Evolutionary conservation across 129 eudicot species (phyloP), one percentile per base, ranked within the genome.

Genomic region (Smallanthus sonchifolius): DNA sequence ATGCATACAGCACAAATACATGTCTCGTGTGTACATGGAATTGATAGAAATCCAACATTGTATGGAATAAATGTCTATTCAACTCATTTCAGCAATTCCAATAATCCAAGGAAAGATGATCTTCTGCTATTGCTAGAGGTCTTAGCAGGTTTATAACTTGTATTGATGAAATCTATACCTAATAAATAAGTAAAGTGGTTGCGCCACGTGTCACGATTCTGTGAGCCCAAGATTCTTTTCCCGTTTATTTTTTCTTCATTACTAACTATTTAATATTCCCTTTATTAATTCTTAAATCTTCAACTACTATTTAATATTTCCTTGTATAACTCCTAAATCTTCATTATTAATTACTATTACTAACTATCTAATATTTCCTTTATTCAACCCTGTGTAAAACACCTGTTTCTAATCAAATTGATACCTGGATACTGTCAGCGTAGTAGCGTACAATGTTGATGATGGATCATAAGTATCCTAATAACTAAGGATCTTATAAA

Each of bases 11-110:
- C 51, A 73, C 75, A 54, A 61, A 16, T 6, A 77, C 36, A 71
- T 47, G 45, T 52, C 36, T 36, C 43, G 10, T 51, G n/a, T 37
- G 70, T 17, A 55, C 63, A 16, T 55, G 69, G n/a, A 35, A 63
- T 55, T 45, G 4, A 70, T 72, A 42, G 36, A 78, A 17, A 37
- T 63, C 67, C 59, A 49, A 78, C 19, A 71, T 10, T 17, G 3
- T 19, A 37, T 28, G n/a, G 16, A 45, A 19, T 32, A 60, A 5
- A 7, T 2, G 30, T n/a, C 37, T 7, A 36, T 14, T 68, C 37
- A 68, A 54, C 11, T n/a, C 67, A 72, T 19, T 72, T 56, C 54
- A 72, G 54, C 42, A 48, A 13, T 38, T 52, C 37, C 49, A 71
- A 17, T 48, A 71, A 71, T 19, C 75, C 36, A 35, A 70, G 9